Conservation (phyloP, 148 eudicot genomes). For the Chenopodium quinoa region DNA sequence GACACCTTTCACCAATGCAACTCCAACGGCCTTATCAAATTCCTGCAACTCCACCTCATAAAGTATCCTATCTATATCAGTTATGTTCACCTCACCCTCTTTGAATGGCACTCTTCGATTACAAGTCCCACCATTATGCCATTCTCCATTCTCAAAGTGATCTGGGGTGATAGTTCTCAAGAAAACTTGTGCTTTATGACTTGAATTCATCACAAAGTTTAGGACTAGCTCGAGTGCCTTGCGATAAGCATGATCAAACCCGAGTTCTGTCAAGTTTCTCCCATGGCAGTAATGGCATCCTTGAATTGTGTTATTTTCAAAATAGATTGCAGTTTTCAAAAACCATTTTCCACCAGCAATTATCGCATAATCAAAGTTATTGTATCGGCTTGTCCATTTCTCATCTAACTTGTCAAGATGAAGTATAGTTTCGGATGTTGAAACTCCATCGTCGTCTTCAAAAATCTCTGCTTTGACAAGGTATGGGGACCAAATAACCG, state of each 20-base stretch:
- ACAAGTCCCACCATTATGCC: slow-evolving; percentile 77
- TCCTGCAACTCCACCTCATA: slow-evolving; percentile 60
- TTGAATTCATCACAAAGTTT: slow-evolving; percentile 36
- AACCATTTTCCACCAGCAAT: slow-evolving; percentile 81
- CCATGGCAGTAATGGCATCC: slow-evolving; percentile 74
- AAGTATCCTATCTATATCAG: slow-evolving; percentile 37
- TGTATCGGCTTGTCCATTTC: slow-evolving; percentile 51
- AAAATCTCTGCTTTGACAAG: slow-evolving; percentile 54
- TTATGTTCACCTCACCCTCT: slow-evolving; percentile 39
- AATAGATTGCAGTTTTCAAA: slow-evolving; percentile 57
- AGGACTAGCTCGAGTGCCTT: slow-evolving; percentile 39
- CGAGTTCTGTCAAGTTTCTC: slow-evolving; percentile 58
- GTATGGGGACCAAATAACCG: slow-evolving; percentile 75
- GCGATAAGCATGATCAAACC: slow-evolving; percentile 53
- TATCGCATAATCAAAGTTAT: slow-evolving; percentile 49
- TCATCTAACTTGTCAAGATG: slow-evolving; percentile 69
- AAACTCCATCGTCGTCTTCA: slow-evolving; percentile 60
- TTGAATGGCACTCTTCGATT: slow-evolving; percentile 48
- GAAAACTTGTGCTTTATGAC: slow-evolving; percentile 41
- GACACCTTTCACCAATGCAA: slow-evolving; percentile 28
- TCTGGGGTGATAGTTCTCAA: slow-evolving; percentile 64
- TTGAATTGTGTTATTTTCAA: slow-evolving; percentile 44
- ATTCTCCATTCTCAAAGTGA: slow-evolving; percentile 85
- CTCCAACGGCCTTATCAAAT: slow-evolving; percentile 37
- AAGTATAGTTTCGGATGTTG: slow-evolving; percentile 48